Base-by-base conservation (phyloP, 495 filamentous ascomycete genomes). In the Penicillium flavigenum region DNA sequence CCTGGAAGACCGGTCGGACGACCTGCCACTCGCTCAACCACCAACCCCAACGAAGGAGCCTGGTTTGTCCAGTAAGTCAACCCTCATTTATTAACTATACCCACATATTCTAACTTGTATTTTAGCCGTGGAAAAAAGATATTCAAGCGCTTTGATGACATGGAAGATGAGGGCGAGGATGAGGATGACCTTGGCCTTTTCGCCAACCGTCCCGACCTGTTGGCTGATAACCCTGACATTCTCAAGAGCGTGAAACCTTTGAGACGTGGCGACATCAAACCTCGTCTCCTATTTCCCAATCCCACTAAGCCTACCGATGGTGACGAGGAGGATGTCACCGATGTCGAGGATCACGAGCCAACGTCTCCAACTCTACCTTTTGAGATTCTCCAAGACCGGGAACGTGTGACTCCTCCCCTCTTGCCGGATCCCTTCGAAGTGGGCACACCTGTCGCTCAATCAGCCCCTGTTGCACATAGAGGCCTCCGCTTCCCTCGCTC, bases 41-140 rank as follows among this genome's bases (percentile, higher is more conserved):
- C 27, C 16, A 69, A 79, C 16, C 84, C 86, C 26, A 78, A 85
- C 2, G 89, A 96, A 72, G 92, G 92, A 53, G 86, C 95, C 73
- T 73, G 92, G 54, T 92, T 87, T 63, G 81, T 88, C 5, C 96
- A 96, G 92, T 96, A 82, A 84, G 92, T 87, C 57, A 51, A 50
- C 24, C 8, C 22, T 8, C 22, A 22, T 3, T 38, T 29, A 27
- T 5, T 29, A 9, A 11, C 50, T 53, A 22, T 27, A 24, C 26
- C 10, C 36, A 10, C 32, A 27, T 44, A 32, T 58, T 43, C 72
- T 78, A 68, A 76, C 59, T 45, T 39, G 31, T 56, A 48, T 57
- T 14, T 4, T 66, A 97, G 93, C 72, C 94, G 94, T 60, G 94
- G 94, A 64, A 92, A 91, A 80, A 91, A 88, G 68, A 78, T 90